Evolutionary conservation across 345 rosid genomes (phyloP), one percentile per base, ranked within the genome.

Genomic region (Eucalyptus lansdowneana): DNA sequence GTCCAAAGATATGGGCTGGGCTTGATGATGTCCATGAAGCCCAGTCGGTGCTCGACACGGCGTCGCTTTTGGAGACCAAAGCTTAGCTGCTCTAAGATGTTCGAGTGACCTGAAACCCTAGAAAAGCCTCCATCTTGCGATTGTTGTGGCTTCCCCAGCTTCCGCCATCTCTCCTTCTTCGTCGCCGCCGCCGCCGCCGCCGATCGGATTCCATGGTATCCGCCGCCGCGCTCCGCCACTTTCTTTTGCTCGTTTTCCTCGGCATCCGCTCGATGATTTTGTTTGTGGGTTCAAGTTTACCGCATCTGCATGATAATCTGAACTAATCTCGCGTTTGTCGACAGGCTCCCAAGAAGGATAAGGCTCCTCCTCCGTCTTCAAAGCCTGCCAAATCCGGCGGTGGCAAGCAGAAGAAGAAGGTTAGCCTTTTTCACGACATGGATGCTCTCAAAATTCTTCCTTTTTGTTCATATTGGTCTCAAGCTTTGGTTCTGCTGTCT

Each of bases 371-470:
- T 11, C 93, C 92, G 29, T 89, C 91, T 37, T 89, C 93, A 11
- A 93, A 92, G 91, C 94, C 94, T 14, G 92, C 91, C 10, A 93
- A 93, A 40, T 91, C 93, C 49, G 93, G 93, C 51, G 93, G 93
- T 25, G 94, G 93, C 49, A 92, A 93, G 91, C 94, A 92, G 91
- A 92, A 91, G 91, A 93, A 91, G 93, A 93, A 92, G 94, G 94
- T 92, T 40, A 22, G 22, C 16, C 16, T 4, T 8, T 85, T 17
- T 87, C 19, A 37, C 51, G 27, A 19, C 27, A 76, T 21, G 12
- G 15, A 47, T 69, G 76, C 45, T 76, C 83, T 2, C 83, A 76
- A 76, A 37, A 37, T 72, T 6, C 42, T 76, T 76, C 47, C 47
- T 37, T 76, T 76, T 76, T 21, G 83, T 37, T 76, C 83, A 2